A percentile compares a stretch with the other conserved stretches of the same genome.
Conservation (phyloP, 2,329 filamentous ascomycete species). For the Pestalotiopsis sp. region DNA sequence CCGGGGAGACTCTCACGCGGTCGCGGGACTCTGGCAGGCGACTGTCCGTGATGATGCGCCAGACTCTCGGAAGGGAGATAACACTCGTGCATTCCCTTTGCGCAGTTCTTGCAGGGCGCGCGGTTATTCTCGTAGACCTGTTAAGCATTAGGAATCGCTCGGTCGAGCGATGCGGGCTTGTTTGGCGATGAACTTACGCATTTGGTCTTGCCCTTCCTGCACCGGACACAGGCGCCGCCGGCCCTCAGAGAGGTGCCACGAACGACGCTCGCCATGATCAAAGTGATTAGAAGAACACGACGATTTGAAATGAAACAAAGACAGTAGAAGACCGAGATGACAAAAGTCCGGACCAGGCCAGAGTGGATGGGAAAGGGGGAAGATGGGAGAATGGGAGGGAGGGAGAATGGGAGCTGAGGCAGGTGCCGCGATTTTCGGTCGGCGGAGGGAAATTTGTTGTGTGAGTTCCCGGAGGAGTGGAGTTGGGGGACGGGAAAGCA, state of each 20-base stretch:
- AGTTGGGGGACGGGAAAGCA: conserved; percentile 4
- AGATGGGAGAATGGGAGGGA: background rate
- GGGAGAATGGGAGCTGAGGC: background rate
- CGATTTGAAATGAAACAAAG: background rate
- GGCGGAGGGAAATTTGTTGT: conserved; percentile 11
- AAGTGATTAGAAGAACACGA: background rate
- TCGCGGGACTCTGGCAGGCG: conserved; percentile 56
- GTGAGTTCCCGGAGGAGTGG: conserved; percentile 11
- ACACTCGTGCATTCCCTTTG: conserved; percentile 66
- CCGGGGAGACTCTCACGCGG: conserved; percentile 58
- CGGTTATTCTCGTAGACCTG: conserved; percentile 66
- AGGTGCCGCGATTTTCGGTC: conserved; percentile 8
- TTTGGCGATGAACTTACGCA: conserved; percentile 34
- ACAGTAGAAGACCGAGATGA: background rate
- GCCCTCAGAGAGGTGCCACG: conserved; percentile 11
- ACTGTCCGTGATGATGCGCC: conserved; percentile 62
- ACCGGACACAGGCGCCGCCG: conserved; percentile 57
- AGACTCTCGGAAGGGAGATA: conserved; percentile 64
- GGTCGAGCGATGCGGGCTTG: background rate
- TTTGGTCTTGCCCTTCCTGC: conserved; percentile 67
- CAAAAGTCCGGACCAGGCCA: background rate
- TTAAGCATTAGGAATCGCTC: conserved; percentile 51
- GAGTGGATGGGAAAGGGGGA: background rate
- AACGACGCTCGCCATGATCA: conserved; percentile 9
- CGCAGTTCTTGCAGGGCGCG: conserved; percentile 66